phyloP scores from a whole-genome alignment of 352 stramenopile genomes.

The Globisporangium megalacanthum region DNA sequence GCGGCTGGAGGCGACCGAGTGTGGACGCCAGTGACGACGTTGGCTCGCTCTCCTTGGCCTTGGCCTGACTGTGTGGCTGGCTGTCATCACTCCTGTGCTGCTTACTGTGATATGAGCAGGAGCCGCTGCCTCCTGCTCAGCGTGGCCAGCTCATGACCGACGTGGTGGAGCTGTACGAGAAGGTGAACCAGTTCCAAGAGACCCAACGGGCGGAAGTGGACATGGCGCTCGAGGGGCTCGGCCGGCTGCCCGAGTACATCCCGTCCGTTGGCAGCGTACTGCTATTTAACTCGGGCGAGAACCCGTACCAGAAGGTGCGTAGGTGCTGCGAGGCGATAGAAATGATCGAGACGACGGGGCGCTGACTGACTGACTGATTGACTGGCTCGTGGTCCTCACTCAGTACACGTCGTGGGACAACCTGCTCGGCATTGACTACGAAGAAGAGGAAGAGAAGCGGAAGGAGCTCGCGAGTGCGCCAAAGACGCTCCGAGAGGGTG shows the following conservation, averaged over 20 bases:
- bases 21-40: too few species aligned
- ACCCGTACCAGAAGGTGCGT: constrained; percentile 81
- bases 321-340: neutral
- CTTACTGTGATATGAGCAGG: constrained; percentile 16
- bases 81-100: neutral
- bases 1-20: too few species aligned
- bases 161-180: constrained; percentile 78
- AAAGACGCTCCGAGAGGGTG: constrained; percentile 74
- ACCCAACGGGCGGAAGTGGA: constrained; percentile 68
- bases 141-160: constrained; percentile 76
- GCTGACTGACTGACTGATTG: neutral
- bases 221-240: constrained; percentile 74
- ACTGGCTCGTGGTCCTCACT: constrained; percentile 3
- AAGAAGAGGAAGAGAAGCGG: constrained; percentile 82
- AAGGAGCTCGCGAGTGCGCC: constrained; percentile 78
- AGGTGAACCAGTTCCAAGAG: constrained; percentile 74
- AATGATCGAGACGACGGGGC: neutral
- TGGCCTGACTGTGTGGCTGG: neutral
- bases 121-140: constrained; percentile 63
- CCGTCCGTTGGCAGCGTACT: constrained; percentile 75
- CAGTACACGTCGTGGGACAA: constrained; percentile 89
- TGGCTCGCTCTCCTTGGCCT: too few species aligned
- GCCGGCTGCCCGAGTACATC: constrained; percentile 74
- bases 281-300: constrained; percentile 86
- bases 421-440: constrained; percentile 76